Evolutionary conservation across 208 protist genomes (phyloP), one percentile per base, ranked within the genome.

Genomic region (Sergeia podlipaevii): DNA sequence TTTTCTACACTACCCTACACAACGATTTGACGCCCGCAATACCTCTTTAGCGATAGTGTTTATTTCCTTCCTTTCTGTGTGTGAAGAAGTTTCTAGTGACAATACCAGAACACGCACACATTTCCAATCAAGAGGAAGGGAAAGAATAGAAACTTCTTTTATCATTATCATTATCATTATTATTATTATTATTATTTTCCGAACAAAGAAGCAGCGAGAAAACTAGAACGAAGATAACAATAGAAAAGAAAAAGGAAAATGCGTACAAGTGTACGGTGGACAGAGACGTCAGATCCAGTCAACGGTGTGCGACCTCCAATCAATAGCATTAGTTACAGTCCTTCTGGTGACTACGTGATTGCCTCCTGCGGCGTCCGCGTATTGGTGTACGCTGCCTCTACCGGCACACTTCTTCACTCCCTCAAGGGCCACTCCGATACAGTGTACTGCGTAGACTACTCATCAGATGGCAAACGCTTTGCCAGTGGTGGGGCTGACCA

Each of bases 391-490:
- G 91, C 96, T 24, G 79, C 91, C 10, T 75, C 75, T 2, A 88
- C 79, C 4, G 95, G 96, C 29, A 77, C 94, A 13, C 62, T 98
- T n/a, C 21, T 97, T 3, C 83, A 97, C 50, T 90, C 89, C 2
- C 76, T 98, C 24, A 98, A 97, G 65, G 96, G 93, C 3, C 97
- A 99, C 54, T 89, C 93, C 50, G 89, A 97, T 71, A 96, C 78
- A 2, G 92, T 98, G 11, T 93, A 97, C 73, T 80, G 72, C 64
- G 84, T 96, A 3, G 75, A 79, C 36, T 98, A 93, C 68, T 67
- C 77, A 3, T 46, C 45, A 28, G 91, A 98, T 51, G 96, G 96
- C 24, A 97, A 97, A 65, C 55, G 36, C 21, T 97, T 98, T 70
- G 93, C 92, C n/a, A 96, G 85, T 36, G 91, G 89, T 52, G 87